A percentile compares a stretch with the other conserved stretches of the same genome.
phyloP scores from a whole-genome alignment of 495 filamentous ascomycete genomes.

The Delitschia confertaspora region DNA sequence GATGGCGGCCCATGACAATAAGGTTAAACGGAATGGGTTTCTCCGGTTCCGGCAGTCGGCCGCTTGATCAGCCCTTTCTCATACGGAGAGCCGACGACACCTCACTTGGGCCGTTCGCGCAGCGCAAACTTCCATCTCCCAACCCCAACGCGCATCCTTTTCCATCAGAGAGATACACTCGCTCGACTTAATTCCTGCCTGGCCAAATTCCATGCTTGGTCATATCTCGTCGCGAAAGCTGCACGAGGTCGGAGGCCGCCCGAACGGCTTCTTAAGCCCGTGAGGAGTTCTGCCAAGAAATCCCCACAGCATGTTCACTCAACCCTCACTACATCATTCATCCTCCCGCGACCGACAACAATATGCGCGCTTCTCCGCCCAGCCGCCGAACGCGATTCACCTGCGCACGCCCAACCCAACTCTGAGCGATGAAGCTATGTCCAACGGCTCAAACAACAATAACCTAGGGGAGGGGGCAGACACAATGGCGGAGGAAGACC shows the following conservation, averaged over 20 bases:
- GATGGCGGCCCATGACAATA: no score
- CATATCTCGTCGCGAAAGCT: slow-evolving; percentile 20
- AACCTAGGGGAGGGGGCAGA: slow-evolving; percentile 26
- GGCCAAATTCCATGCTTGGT: slow-evolving; percentile 28
- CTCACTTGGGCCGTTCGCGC: not conserved
- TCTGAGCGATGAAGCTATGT: slow-evolving; percentile 30
- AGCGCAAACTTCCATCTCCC: not conserved
- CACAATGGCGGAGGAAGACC: slow-evolving; percentile 50
- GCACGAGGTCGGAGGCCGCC: slow-evolving; percentile 31
- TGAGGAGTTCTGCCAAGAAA: slow-evolving; percentile 19
- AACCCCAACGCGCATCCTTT: slow-evolving; percentile 13
- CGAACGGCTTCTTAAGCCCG: slow-evolving; percentile 20
- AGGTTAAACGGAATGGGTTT: no score
- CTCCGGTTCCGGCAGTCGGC: no score
- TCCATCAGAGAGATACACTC: slow-evolving; percentile 29
- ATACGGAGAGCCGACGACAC: slow-evolving; percentile 1
- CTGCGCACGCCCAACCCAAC: slow-evolving; percentile 29
- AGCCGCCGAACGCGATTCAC: slow-evolving; percentile 22
- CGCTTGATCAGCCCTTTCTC: no score
- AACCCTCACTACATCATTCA: slow-evolving; percentile 24
- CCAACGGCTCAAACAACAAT: slow-evolving; percentile 23
- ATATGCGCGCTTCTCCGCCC: slow-evolving; percentile 20
- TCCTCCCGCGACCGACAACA: slow-evolving; percentile 26
- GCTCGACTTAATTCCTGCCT: slow-evolving; percentile 6
- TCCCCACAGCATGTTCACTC: slow-evolving; percentile 22